Evolutionary conservation across 2,329 filamentous ascomycete species (phyloP), one percentile per base, ranked within the genome.

Genomic region (Phyllosticta paracitricarpa): DNA sequence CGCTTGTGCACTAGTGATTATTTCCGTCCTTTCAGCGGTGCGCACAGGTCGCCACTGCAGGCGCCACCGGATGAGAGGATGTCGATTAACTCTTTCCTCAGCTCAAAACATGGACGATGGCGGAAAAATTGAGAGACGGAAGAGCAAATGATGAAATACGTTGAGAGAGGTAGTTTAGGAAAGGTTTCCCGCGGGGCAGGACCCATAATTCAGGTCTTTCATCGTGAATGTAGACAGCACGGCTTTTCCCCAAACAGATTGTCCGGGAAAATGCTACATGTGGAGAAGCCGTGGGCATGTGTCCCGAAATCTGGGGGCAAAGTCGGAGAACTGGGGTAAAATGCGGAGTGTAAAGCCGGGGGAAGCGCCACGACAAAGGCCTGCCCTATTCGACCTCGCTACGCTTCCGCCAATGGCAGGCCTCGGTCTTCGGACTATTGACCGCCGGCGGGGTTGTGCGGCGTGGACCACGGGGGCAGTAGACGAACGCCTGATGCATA

Each of bases 361-460:
- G 40, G n/a, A 48, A 48, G 40, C 40, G n/a, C 40, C 14, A n/a
- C 12, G n/a, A 7, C n/a, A n/a, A 17, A 48, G 17, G 12, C 14
- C n/a, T 12, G 40, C n/a, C 35, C 40, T 48, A 17, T 48, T 2
- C 40, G n/a, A 48, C 40, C n/a, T 48, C 40, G 40, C 40, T 48
- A n/a, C 17, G 40, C 40, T 48, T 48, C 40, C 40, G 40, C 40
- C 40, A 48, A 48, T 48, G 17, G 40, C 14, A 48, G 40, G 59
- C 55, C 10, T 40, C 59, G 55, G 24, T 22, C n/a, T 51, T 61
- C 59, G 59, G 59, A 55, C n/a, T 24, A 61, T 53, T 33, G 25
- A 30, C 9, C 14, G n/a, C 59, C 59, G 59, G 59, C 59, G 59
- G 59, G 59, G 59, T 33, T 35, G 9, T 24, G 52, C 25, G 52